phyloP scores from a whole-genome alignment of 106 monocot genomes.

The Hemerocallis citrina region DNA sequence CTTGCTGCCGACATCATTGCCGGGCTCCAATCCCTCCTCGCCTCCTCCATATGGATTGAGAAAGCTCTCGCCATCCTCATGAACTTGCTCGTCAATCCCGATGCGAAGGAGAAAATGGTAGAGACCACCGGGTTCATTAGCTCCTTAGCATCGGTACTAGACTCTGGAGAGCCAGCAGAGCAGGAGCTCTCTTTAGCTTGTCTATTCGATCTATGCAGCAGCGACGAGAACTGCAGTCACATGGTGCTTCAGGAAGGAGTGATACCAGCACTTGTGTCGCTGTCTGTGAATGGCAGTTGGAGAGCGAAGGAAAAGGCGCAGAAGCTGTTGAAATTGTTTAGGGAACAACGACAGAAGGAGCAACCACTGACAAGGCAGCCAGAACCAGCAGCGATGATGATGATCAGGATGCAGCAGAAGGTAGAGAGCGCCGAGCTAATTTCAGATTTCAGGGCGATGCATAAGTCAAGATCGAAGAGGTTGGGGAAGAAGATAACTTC shows the following conservation, averaged over 20 bases:
- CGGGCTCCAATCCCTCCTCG: constrained; percentile 34
- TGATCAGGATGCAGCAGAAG: background rate
- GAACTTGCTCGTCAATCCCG: constrained; percentile 28
- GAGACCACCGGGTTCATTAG: constrained; percentile 39
- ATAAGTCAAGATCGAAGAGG: constrained; percentile 36
- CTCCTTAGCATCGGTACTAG: constrained; percentile 38
- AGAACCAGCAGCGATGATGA: constrained; percentile 5
- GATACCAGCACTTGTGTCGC: constrained; percentile 55
- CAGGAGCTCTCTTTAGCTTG: constrained; percentile 65
- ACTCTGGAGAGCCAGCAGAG: constrained; percentile 36
- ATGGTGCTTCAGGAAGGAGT: constrained; percentile 88
- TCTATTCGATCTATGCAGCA: constrained; percentile 48
- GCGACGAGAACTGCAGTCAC: constrained; percentile 44
- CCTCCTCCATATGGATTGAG: constrained; percentile 31
- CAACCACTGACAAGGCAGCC: constrained; percentile 9
- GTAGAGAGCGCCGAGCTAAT: background rate
- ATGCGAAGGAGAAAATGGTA: constrained; percentile 31
- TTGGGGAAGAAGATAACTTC: constrained; percentile 35
- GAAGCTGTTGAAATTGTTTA: constrained; percentile 62
- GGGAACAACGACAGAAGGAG: constrained; percentile 63
- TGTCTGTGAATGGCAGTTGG: constrained; percentile 46
- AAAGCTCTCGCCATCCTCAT: constrained; percentile 59
- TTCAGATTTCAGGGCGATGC: constrained; percentile 18
- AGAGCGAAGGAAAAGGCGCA: constrained; percentile 68
- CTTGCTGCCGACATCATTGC: constrained; percentile 30